Conservation (phyloP, 169 alveolate genomes). For the Plasmodium coatneyi region DNA sequence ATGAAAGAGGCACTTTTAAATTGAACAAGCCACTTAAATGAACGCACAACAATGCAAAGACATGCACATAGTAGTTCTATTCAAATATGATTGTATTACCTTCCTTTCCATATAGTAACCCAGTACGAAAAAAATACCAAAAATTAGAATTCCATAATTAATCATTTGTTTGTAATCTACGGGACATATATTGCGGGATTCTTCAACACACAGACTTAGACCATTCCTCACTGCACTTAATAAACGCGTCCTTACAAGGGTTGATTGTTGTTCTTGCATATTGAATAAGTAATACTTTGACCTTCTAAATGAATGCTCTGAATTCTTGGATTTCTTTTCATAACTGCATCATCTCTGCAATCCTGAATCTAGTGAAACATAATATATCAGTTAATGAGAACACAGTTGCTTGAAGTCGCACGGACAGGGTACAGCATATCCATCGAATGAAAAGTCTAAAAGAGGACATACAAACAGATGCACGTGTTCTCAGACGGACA, state of each 20-base stretch:
- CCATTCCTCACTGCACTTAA: constrained; percentile 5
- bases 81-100: neutral
- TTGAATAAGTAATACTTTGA: neutral
- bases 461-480: neutral
- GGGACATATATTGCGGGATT: neutral
- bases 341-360: neutral
- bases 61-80: neutral
- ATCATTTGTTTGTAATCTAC: neutral
- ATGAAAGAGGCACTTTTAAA: neutral
- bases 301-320: neutral
- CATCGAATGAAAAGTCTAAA: neutral
- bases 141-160: neutral
- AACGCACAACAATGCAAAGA: neutral
- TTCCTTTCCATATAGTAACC: constrained; percentile 12
- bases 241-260: neutral
- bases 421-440: neutral
- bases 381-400: neutral
- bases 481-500: neutral
- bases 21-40: neutral
- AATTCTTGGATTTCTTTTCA: neutral
- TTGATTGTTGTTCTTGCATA: neutral
- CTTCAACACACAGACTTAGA: constrained; percentile 1
- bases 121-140: neutral
- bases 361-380: no score
- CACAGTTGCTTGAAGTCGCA: neutral